These are phyloP conservation scores for Plasmodium malariae DNA, from an alignment of 169 alveolate species.

Conservation along the genomic window DNA sequence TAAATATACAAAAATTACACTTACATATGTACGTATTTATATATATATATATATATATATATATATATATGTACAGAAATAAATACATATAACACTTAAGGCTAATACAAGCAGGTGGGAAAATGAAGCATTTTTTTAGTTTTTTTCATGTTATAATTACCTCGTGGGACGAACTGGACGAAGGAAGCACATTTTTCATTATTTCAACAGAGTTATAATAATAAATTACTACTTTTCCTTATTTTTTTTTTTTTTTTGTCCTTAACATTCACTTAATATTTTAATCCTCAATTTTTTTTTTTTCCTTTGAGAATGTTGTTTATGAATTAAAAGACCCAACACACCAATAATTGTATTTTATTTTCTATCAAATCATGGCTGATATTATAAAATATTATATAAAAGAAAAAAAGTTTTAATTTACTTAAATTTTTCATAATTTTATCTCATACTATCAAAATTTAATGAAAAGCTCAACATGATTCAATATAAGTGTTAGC, in stretches of 20 bases:
- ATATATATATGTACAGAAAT: too few species aligned
- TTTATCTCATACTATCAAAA: too few species aligned
- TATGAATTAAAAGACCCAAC: conserved; percentile 30
- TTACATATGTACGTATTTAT: neutral
- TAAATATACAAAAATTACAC: neutral
- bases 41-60: too few species aligned
- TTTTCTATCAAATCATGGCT: conserved; percentile 29
- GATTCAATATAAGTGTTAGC: too few species aligned
- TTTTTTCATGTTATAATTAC: conserved; percentile 3
- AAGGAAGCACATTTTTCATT: neutral
- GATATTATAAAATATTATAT: conserved; percentile 15
- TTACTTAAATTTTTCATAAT: too few species aligned
- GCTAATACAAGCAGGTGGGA: neutral
- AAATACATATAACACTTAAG: too few species aligned
- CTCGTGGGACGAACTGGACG: neutral
- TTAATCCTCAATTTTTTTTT: neutral
- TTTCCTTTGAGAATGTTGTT: conserved; percentile 12
- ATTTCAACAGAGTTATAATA: neutral
- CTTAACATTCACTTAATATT: neutral
- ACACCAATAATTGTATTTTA: conserved; percentile 4
- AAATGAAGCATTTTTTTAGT: neutral
- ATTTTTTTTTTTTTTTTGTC: neutral
- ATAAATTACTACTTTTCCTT: conserved; percentile 8
- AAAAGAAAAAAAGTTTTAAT: neutral
- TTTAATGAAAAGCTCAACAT: too few species aligned